Base-by-base conservation (phyloP, 2,329 filamentous ascomycete genomes). In the Talaromyces sp. region DNA sequence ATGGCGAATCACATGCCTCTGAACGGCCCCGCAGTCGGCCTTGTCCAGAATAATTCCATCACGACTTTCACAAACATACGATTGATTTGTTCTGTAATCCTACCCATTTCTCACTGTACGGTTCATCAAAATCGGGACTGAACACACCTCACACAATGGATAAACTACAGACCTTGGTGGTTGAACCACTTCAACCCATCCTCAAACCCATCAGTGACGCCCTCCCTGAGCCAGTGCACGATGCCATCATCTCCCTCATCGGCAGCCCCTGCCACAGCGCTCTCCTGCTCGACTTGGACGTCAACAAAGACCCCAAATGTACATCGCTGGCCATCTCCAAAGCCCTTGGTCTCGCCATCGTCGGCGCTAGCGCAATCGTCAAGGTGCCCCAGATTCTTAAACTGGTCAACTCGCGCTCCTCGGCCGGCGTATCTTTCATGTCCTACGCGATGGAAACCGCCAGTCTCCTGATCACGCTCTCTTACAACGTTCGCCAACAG, bases 361-460 rank as follows among this genome's bases (percentile, higher is more conserved):
- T 99, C 73, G 89, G 85, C 68, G 92, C 92, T 60, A 93, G 90
- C 31, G 88, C 91, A 61, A 87, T 98, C 70, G 93, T 99, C 81
- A 99, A 99, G 81, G 87, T 99, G 28, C 95, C 95, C 0, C 95
- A 99, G 82, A 93, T 99, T 74, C 77, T 97, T 76, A 99, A 99
- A 82, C 87, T 99, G 58, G 79, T 95, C 71, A 83, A 83, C 72
- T 92, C 91, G 55, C 85, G 87, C 71, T 96, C 92, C 57, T 87
- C 92, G 31, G 85, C 86, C 50, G 95, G 95, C 69, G 85, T 99
- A 65, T 92, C 88, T 56, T 96, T 98, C 79, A 84, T 96, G 50
- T 90, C 91, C 35, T 98, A 97, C 81, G 83, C 95, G 37, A 91
- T 99, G 74, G 95, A 99, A 81, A 97, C 92, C 8, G 83, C 86